phyloP scores from a whole-genome alignment of 2,329 filamentous ascomycete genomes.

The Massarina eburnea region DNA sequence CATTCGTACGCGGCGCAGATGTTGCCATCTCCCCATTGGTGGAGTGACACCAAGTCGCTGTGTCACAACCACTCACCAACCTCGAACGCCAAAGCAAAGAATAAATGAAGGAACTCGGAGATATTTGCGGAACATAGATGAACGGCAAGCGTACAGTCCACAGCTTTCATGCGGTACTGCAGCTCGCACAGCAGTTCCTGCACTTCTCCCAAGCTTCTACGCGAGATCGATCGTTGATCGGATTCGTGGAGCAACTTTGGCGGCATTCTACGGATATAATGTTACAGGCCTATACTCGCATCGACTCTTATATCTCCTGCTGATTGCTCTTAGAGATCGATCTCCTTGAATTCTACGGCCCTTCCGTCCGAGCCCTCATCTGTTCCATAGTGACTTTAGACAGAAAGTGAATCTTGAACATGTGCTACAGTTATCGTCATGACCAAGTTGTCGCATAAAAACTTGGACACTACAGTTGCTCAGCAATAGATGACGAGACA shows the following conservation, averaged over 20 bases:
- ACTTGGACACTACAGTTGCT: no score
- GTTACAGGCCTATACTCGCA: background rate
- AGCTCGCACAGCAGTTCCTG: background rate
- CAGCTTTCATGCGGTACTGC: background rate
- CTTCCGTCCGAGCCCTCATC: conserved; percentile 5
- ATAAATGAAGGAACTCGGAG: conserved; percentile 2
- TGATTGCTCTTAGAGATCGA: background rate
- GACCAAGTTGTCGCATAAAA: no score
- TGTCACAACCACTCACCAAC: background rate
- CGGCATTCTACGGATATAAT: conserved; percentile 3
- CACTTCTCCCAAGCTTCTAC: background rate
- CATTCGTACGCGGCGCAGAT: background rate
- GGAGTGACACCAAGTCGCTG: background rate
- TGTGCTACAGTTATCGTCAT: no score
- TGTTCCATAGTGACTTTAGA: background rate
- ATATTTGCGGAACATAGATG: conserved; percentile 1
- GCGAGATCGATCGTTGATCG: background rate
- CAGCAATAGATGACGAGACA: no score
- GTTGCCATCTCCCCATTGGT: background rate
- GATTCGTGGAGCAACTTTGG: conserved; percentile 9
- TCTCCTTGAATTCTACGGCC: background rate
- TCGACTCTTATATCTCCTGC: conserved; percentile 1
- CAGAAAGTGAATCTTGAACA: background rate
- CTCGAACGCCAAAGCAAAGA: background rate
- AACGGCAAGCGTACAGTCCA: background rate